These are phyloP conservation scores for Ophiostoma sp. DNA, from an alignment of 2,329 filamentous ascomycete genomes.

Conservation along the genomic window DNA sequence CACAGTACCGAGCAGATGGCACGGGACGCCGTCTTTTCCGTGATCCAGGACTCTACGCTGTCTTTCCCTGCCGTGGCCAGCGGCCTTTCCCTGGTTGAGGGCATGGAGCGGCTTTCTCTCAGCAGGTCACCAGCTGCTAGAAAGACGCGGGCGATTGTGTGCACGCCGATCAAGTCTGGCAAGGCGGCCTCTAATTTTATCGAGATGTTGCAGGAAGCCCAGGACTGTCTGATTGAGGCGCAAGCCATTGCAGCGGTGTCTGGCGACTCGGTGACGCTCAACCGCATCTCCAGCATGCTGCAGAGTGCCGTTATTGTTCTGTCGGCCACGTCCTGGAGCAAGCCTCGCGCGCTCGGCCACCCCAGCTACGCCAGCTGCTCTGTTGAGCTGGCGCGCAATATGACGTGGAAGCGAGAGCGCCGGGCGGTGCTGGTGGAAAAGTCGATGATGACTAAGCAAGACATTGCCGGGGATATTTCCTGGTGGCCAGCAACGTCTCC, in stretches of 20 bases:
- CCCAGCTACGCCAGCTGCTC: conserved; percentile 58
- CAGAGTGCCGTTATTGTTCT: conserved; percentile 62
- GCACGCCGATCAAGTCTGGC: conserved; percentile 27
- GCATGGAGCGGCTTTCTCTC: background rate
- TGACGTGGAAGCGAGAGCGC: conserved; percentile 61
- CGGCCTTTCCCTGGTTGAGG: conserved; percentile 11
- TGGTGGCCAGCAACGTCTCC: conserved; percentile 30
- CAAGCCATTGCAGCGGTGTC: conserved; percentile 53
- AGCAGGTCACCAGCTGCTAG: conserved; percentile 37
- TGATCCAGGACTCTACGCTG: conserved; percentile 86
- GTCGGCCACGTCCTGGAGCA: conserved; percentile 53
- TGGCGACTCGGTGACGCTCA: conserved; percentile 55
- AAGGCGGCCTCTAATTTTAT: conserved; percentile 45
- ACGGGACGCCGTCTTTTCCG: conserved; percentile 77
- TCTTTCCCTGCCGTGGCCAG: conserved; percentile 68
- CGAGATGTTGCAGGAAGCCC: conserved; percentile 58
- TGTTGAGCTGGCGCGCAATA: conserved; percentile 64
- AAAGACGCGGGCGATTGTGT: conserved; percentile 27
- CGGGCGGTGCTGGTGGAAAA: conserved; percentile 49
- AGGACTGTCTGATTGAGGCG: conserved; percentile 59
- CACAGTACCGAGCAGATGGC: conserved; percentile 68
- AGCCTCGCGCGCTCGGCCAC: conserved; percentile 43
- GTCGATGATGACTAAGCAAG: conserved; percentile 36
- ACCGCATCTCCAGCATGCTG: conserved; percentile 57
- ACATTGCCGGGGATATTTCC: conserved; percentile 21